Evolutionary conservation across 768 basidiomycete species (phyloP).

Genomic region (Auricularia auricula-judae): DNA sequence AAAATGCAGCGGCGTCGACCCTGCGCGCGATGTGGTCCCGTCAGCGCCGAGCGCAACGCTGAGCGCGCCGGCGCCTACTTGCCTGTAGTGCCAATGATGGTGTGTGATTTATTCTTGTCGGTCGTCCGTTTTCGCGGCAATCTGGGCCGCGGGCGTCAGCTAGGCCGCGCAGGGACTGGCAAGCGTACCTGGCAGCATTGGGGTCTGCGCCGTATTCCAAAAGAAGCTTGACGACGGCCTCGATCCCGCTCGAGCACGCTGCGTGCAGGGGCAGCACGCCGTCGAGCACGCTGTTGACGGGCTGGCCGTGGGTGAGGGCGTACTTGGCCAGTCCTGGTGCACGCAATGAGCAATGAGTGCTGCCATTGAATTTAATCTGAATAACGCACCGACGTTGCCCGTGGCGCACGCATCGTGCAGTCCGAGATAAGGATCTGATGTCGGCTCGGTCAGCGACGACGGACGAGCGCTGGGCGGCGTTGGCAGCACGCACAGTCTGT

Average conservation of each 20-base stretch:
- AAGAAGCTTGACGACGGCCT: slow-evolving; percentile 75
- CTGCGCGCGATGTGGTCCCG: slow-evolving; percentile 17
- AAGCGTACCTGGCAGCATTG: slow-evolving; percentile 75
- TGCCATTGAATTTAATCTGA: background rate
- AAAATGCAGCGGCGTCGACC: slow-evolving; percentile 92
- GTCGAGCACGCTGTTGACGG: slow-evolving; percentile 90
- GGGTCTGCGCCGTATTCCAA: slow-evolving; percentile 97
- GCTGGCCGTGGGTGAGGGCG: slow-evolving; percentile 88
- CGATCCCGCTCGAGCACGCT: slow-evolving; percentile 84
- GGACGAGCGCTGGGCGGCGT: background rate
- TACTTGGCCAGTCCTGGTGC: slow-evolving; percentile 64
- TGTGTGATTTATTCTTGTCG: slow-evolving; percentile 32
- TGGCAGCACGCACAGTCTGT: background rate
- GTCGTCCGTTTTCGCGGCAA: slow-evolving; percentile 65
- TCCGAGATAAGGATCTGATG: slow-evolving; percentile 23
- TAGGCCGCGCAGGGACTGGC: background rate
- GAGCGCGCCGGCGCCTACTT: background rate
- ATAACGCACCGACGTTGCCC: slow-evolving; percentile 58
- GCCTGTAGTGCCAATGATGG: background rate
- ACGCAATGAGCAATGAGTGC: background rate
- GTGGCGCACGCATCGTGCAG: slow-evolving; percentile 33
- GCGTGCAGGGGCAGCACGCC: slow-evolving; percentile 96
- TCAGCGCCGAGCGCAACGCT: background rate
- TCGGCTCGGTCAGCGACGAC: background rate
- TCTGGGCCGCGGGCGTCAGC: slow-evolving; percentile 24